Evolutionary conservation across 148 eudicot species (phyloP).

Genomic region (Heliamphora exappendiculata): DNA sequence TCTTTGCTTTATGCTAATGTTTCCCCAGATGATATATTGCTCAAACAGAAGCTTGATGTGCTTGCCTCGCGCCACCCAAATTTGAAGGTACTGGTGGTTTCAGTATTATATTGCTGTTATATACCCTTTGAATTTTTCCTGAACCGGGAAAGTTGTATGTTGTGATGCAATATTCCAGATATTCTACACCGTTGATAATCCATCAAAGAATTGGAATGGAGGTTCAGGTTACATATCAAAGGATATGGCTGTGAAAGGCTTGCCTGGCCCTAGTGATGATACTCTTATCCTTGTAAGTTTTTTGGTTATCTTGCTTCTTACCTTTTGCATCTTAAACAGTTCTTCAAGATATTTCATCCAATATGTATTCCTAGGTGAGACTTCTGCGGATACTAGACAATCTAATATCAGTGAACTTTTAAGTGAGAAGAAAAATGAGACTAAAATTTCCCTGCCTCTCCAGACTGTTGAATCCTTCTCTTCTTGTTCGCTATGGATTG

Average conservation of each 20-base stretch:
- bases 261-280: slow-evolving; percentile 83
- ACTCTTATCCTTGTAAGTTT: slow-evolving; percentile 70
- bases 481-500: not conserved
- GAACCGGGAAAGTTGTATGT: not conserved
- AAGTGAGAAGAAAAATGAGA: too few species aligned
- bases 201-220: slow-evolving; percentile 78
- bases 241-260: slow-evolving; percentile 84
- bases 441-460: too few species aligned
- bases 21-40: slow-evolving; percentile 90
- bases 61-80: slow-evolving; percentile 86
- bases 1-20: slow-evolving; percentile 86
- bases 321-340: not conserved
- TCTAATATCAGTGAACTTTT: too few species aligned
- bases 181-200: slow-evolving; percentile 88
- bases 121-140: not conserved
- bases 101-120: not conserved
- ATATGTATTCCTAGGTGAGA: not conserved
- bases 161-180: slow-evolving; percentile 34
- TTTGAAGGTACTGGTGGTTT: slow-evolving; percentile 53
- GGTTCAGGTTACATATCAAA: slow-evolving; percentile 83
- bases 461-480: too few species aligned
- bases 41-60: slow-evolving; percentile 83
- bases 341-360: too few species aligned
- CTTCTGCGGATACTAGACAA: too few species aligned
- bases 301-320: not conserved